Percentiles rank a stretch among this genome's conserved stretches.
phyloP scores from a whole-genome alignment of 768 basidiomycete genomes.

The Suillus americanus region DNA sequence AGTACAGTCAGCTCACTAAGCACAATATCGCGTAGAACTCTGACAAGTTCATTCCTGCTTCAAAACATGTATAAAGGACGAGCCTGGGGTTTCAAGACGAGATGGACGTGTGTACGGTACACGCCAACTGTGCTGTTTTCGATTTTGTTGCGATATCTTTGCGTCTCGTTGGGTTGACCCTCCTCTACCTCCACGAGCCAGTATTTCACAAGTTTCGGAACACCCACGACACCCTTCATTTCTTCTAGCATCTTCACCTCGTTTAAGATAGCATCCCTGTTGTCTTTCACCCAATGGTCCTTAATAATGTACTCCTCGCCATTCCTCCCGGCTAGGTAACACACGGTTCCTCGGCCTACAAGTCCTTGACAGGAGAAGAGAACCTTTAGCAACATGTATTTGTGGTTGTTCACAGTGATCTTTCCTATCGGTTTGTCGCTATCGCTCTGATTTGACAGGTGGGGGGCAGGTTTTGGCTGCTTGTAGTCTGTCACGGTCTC shows the following conservation, averaged over 20 bases:
- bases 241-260: slow-evolving; percentile 6
- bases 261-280: background rate
- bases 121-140: background rate
- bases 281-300: slow-evolving; percentile 4
- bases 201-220: slow-evolving; percentile 1
- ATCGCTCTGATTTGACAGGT: too few species aligned
- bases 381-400: background rate
- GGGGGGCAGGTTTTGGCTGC: too few species aligned
- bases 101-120: background rate
- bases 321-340: background rate
- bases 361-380: background rate
- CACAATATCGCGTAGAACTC: background rate
- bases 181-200: background rate
- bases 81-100: background rate
- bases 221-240: slow-evolving; percentile 1
- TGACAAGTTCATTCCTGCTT: background rate
- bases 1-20: background rate
- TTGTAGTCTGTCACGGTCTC: too few species aligned
- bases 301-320: background rate
- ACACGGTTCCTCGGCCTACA: too few species aligned
- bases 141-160: background rate
- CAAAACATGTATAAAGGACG: background rate
- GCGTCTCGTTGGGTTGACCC: background rate
- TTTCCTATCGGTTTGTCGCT: background rate
- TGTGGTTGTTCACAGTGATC: background rate